Percentiles rank a stretch among this genome's conserved stretches.
Evolutionary conservation across 805 yeast species (phyloP).

Genomic region (Isabelozyma gotoi): DNA sequence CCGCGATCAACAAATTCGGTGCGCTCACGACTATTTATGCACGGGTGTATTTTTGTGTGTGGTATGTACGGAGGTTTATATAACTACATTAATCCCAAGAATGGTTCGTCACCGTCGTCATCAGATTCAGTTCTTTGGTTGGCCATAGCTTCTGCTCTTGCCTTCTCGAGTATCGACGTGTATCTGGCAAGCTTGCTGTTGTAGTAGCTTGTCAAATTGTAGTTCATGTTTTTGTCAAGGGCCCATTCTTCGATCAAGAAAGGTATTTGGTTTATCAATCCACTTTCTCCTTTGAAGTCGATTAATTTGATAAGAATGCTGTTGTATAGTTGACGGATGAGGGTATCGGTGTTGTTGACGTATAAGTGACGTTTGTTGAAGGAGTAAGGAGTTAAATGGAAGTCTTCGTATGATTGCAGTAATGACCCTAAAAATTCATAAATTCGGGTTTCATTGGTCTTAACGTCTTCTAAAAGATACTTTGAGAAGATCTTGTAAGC

Average conservation of each 20-base stretch:
- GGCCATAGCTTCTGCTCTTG: slow-evolving; percentile 22
- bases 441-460: slow-evolving; percentile 10
- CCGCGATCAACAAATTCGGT: not conserved
- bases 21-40: not conserved
- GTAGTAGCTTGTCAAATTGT: slow-evolving; percentile 20
- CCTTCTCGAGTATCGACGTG: slow-evolving; percentile 19
- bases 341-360: slow-evolving; percentile 9
- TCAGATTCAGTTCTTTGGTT: slow-evolving; percentile 20
- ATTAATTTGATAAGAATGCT: slow-evolving; percentile 25
- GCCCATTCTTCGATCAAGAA: slow-evolving; percentile 39
- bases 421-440: slow-evolving; percentile 21
- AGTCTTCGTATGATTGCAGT: slow-evolving; percentile 11
- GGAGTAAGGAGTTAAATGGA: slow-evolving; percentile 9
- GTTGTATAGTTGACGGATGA: slow-evolving; percentile 14
- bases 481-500: slow-evolving; percentile 23
- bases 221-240: slow-evolving; percentile 26
- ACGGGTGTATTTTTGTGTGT: not conserved
- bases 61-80: slow-evolving; percentile 3
- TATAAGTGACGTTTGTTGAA: slow-evolving; percentile 13
- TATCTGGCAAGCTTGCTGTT: slow-evolving; percentile 16
- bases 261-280: slow-evolving; percentile 24
- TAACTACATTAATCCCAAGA: slow-evolving; percentile 28
- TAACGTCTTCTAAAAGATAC: slow-evolving; percentile 21
- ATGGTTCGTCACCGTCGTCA: slow-evolving; percentile 25
- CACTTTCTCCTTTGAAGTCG: slow-evolving; percentile 24